phyloP scores from a whole-genome alignment of 352 stramenopile species.

The Phytophthora hibernalis region DNA sequence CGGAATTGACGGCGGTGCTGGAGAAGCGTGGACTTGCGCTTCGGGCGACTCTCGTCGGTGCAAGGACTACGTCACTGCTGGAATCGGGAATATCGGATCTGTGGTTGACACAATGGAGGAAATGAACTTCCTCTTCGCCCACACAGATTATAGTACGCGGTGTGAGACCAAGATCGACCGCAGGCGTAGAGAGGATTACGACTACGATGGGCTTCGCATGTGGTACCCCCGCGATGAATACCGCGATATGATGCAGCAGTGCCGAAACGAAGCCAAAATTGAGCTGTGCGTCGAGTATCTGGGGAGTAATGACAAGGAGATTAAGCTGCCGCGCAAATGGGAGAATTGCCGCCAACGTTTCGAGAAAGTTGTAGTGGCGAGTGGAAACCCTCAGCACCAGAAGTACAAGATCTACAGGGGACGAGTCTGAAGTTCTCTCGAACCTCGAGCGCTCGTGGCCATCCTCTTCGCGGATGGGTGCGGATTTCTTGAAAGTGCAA shows the following conservation, averaged over 20 bases:
- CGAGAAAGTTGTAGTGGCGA: not conserved
- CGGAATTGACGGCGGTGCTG: constrained; percentile 2
- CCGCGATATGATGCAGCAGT: constrained; percentile 22
- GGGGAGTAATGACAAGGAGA: not conserved
- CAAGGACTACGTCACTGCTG: constrained; percentile 2
- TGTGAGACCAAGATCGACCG: constrained; percentile 13
- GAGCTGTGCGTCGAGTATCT: constrained; percentile 26
- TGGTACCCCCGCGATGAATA: constrained; percentile 28
- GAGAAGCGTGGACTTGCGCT: constrained; percentile 10
- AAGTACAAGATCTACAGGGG: constrained; percentile 6
- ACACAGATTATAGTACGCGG: constrained; percentile 18
- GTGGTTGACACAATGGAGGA: constrained; percentile 37
- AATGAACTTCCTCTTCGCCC: constrained; percentile 33
- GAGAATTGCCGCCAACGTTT: constrained; percentile 14
- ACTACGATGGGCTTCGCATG: not conserved
- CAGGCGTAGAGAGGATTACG: not conserved
- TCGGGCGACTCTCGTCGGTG: constrained; percentile 21
- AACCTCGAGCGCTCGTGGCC: no score
- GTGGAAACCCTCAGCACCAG: not conserved
- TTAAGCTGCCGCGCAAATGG: constrained; percentile 29
- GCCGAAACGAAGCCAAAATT: constrained; percentile 23
- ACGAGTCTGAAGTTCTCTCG: no score
- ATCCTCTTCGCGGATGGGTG: no score
- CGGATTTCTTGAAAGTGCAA: no score
- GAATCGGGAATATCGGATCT: not conserved